A percentile compares a stretch with the other conserved stretches of the same genome.
Evolutionary conservation across 169 alveolate species (phyloP).

Genomic region (Perkinsus olseni): DNA sequence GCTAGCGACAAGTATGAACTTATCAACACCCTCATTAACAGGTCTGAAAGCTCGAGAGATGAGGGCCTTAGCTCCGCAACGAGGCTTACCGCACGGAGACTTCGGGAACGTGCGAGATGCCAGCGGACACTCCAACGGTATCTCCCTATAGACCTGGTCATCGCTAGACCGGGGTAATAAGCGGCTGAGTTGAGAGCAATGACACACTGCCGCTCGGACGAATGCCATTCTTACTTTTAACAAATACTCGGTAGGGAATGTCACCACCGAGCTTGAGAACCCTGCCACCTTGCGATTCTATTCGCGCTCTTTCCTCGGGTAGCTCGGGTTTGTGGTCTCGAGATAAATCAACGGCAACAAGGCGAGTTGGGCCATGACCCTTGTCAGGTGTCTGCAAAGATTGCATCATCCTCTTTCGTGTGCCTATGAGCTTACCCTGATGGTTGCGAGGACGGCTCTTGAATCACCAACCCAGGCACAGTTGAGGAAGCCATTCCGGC

Average conservation of each 20-base stretch:
- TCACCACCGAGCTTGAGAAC: constrained; percentile 61
- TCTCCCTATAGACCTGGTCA: constrained; percentile 85
- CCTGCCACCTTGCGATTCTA: constrained; percentile 66
- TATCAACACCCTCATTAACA: constrained; percentile 1
- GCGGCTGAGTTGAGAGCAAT: neutral
- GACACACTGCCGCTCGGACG: constrained; percentile 12
- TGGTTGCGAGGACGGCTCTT: constrained; percentile 13
- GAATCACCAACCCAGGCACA: constrained; percentile 49
- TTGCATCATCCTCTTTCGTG: neutral
- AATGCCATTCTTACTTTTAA: constrained; percentile 37
- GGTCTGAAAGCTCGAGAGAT: neutral
- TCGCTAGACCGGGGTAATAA: constrained; percentile 75
- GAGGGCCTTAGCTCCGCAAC: neutral
- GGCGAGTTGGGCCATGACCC: constrained; percentile 11
- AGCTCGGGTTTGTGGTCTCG: constrained; percentile 68
- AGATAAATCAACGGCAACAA: constrained; percentile 49
- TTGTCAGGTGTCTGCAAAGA: neutral
- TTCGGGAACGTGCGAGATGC: constrained; percentile 76
- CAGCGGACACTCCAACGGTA: constrained; percentile 64
- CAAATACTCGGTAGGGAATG: constrained; percentile 70
- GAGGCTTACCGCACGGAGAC: constrained; percentile 27
- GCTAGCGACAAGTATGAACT: constrained; percentile 44
- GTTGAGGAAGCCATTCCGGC: constrained; percentile 3
- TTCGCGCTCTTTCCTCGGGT: constrained; percentile 62
- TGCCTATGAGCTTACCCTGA: neutral